phyloP scores from a whole-genome alignment of 371 early-diverging fungal species.

The Antonospora locustae region DNA sequence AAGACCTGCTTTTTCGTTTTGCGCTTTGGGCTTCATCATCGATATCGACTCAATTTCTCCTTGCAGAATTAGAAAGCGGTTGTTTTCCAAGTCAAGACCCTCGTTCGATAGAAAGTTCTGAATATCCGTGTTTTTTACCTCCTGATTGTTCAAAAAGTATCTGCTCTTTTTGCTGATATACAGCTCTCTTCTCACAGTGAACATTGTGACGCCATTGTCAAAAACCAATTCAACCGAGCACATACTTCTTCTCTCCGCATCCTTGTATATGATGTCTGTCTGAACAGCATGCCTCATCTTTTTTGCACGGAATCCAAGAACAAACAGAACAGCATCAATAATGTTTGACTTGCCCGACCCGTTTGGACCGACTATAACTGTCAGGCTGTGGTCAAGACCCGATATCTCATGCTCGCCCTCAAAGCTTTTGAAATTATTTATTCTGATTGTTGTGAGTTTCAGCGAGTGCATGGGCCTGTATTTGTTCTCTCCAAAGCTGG shows the following conservation, averaged over 20 bases:
- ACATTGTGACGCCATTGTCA: slow-evolving; percentile 64
- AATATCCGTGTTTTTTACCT: slow-evolving; percentile 40
- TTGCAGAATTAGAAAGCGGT: slow-evolving; percentile 90
- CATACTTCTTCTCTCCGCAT: slow-evolving; percentile 61
- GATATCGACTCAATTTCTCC: slow-evolving; percentile 98
- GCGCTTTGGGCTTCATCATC: slow-evolving; percentile 89
- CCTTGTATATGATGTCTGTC: slow-evolving; percentile 84
- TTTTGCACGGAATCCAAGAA: slow-evolving; percentile 93
- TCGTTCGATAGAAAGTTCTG: slow-evolving; percentile 66
- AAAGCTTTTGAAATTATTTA: slow-evolving; percentile 55
- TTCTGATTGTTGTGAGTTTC: too few species aligned
- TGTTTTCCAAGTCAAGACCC: slow-evolving; percentile 92
- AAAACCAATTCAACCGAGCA: slow-evolving; percentile 87
- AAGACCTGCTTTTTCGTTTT: slow-evolving; percentile 75
- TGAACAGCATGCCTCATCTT: slow-evolving; percentile 91
- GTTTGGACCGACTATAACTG: slow-evolving; percentile 80
- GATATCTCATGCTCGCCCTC: slow-evolving; percentile 48
- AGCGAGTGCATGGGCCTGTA: too few species aligned
- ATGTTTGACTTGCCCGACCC: slow-evolving; percentile 99
- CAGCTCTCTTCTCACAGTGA: slow-evolving; percentile 48
- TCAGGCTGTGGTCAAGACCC: slow-evolving; percentile 51
- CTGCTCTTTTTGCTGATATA: not conserved
- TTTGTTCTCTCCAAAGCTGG: too few species aligned
- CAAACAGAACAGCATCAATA: slow-evolving; percentile 92
- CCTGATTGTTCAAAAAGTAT: slow-evolving; percentile 64